These are phyloP conservation scores for Cicer yamashitae DNA, from an alignment of 306 rosid genomes.

Conservation along the genomic window DNA sequence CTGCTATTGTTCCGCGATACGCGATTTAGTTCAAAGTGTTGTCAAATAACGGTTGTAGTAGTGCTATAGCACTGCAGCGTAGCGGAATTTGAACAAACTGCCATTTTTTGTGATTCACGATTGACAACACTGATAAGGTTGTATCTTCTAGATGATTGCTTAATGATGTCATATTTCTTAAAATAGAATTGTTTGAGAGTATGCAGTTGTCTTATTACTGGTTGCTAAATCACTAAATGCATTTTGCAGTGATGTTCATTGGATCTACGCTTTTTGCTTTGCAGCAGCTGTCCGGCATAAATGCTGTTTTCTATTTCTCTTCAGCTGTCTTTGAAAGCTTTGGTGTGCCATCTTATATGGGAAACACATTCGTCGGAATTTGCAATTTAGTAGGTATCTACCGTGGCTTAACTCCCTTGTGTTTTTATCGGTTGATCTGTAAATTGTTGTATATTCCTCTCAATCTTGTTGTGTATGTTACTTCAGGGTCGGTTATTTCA, in stretches of 20 bases:
- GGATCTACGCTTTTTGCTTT: slow-evolving; percentile 86
- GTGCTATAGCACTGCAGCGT: too few relatives aligned
- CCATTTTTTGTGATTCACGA: too few relatives aligned
- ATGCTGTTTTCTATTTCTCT: slow-evolving; percentile 88
- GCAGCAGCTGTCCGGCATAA: slow-evolving; percentile 94
- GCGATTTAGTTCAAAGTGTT: too few relatives aligned
- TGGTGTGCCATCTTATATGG: slow-evolving; percentile 73
- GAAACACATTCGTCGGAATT: slow-evolving; percentile 71
- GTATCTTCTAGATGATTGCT: slow-evolving; percentile 35
- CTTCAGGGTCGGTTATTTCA: slow-evolving; percentile 75
- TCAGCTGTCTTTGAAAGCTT: slow-evolving; percentile 78
- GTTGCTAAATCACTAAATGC: slow-evolving; percentile 49
- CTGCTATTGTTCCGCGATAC: too few relatives aligned
- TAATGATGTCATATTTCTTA: slow-evolving; percentile 28
- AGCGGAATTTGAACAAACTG: too few relatives aligned
- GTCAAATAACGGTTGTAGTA: too few relatives aligned
- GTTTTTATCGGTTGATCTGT: slow-evolving; percentile 15
- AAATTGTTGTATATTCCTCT: slow-evolving; percentile 39
- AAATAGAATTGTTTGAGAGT: not conserved
- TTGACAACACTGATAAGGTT: not conserved
- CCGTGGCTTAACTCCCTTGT: slow-evolving; percentile 35
- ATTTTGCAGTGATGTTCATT: slow-evolving; percentile 87
- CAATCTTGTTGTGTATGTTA: slow-evolving; percentile 35
- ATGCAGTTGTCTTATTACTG: slow-evolving; percentile 38
- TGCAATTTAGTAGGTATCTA: slow-evolving; percentile 70